Evolutionary conservation across 2,329 filamentous ascomycete genomes (phyloP), one percentile per base, ranked within the genome.

Genomic region (Phyllosticta citribraziliensis): DNA sequence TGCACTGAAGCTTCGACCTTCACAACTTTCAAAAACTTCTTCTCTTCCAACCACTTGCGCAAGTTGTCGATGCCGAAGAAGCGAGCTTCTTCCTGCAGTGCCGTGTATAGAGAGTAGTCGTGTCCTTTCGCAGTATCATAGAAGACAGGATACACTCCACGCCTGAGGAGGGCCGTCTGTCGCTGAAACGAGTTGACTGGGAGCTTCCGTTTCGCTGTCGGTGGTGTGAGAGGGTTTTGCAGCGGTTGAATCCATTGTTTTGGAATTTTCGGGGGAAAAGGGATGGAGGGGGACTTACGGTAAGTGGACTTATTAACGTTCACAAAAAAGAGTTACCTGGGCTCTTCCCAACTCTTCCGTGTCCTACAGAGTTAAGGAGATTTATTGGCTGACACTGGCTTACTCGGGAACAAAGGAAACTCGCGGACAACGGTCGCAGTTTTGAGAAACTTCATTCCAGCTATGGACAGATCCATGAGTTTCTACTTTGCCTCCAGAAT

Each of bases 101-200:
- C 64, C 3, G 57, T 20, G 61, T 75, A 76, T 22, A 68, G 63
- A 0, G 60, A 63, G 53, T 70, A 65, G 61, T 76, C 68, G 58
- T 72, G 70, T 0, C 67, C 67, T 47, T 66, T 68, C 22, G 8
- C n/a, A 2, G 59, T 56, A 57, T 73, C 65, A 61, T 69, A 74
- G 65, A 74, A 74, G 6, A 76, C 20, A 0, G 74, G 73, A 35
- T 68, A 66, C 3, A 68, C 65, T 2, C 68, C 67, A 4, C 65
- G 68, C 1, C 74, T 71, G 12, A 75, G 67, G 61, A 70, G 33
- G 33, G 33, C 33, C 11, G 14, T 40, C 17, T 17, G 40, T 2
- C 14, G 3, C 17, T 12, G 35, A 14, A 22, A 22, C 3, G 35
- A n/a, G 40, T 14, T 47, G 14, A n/a, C 14, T n/a, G 3, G 40